A percentile compares a stretch with the other conserved stretches of the same genome.
Conservation (phyloP, 768 basidiomycete genomes). For the Russula compacta region DNA sequence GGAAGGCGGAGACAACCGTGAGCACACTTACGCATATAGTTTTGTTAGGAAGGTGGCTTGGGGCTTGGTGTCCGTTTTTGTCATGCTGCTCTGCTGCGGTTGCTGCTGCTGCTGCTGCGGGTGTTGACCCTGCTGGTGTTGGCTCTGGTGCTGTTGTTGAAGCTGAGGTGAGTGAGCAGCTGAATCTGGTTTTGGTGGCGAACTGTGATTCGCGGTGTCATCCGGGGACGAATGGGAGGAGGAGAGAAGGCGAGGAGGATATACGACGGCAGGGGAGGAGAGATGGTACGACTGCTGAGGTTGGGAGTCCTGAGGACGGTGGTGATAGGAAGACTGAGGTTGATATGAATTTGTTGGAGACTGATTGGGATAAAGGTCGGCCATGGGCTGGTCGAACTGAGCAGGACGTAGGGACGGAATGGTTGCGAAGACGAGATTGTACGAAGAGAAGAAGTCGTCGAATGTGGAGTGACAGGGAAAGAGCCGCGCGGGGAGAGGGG, state of each 20-base stretch:
- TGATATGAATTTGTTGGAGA: slow-evolving; percentile 16
- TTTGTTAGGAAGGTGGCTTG: slow-evolving; percentile 82
- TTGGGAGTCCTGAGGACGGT: slow-evolving; percentile 14
- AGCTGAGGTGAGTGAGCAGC: slow-evolving; percentile 14
- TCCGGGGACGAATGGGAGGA: slow-evolving; percentile 20
- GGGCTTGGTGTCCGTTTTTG: slow-evolving; percentile 21
- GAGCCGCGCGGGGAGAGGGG: slow-evolving; percentile 20
- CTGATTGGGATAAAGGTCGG: slow-evolving; percentile 22
- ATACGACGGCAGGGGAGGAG: slow-evolving; percentile 14
- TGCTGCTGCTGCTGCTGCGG: slow-evolving; percentile 1
- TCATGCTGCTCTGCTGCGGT: slow-evolving; percentile 2
- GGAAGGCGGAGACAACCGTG: neutral
- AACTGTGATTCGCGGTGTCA: slow-evolving; percentile 12
- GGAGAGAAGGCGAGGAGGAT: slow-evolving; percentile 14
- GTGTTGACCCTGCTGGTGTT: neutral
- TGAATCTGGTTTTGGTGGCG: slow-evolving; percentile 18
- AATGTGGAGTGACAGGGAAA: slow-evolving; percentile 19
- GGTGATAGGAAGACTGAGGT: slow-evolving; percentile 16
- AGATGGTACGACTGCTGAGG: slow-evolving; percentile 14
- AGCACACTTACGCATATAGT: slow-evolving; percentile 74
- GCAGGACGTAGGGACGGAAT: slow-evolving; percentile 34
- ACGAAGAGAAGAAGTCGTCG: slow-evolving; percentile 16
- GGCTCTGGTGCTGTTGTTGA: slow-evolving; percentile 7
- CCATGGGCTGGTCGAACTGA: slow-evolving; percentile 29
- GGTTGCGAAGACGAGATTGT: slow-evolving; percentile 19